Evolutionary conservation across 1,284 basidiomycete species (phyloP), one percentile per base, ranked within the genome.

Genomic region (Pyrrhoderma lamaoense): DNA sequence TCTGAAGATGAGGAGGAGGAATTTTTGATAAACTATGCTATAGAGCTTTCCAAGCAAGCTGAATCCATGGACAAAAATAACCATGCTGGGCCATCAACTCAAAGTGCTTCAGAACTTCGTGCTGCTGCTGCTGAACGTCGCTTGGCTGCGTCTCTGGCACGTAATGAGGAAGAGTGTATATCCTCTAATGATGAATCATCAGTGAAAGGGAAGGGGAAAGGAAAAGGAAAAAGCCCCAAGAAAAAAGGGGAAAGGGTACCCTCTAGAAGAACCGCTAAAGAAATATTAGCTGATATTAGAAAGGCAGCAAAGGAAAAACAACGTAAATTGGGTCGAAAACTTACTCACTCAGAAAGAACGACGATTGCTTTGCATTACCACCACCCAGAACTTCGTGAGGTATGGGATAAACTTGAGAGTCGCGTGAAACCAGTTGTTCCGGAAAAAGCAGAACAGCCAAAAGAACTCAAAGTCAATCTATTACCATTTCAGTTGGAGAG

Each of bases 401-500:
- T 92, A 18, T 99, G 96, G 96, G 89, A 89, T 31, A 84, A 96
- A 59, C 68, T 99, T 7, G 79, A 85, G 60, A 70, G 73, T 25
- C 78, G 70, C 16, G 75, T 89, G 46, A 73, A 78, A 8, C 69
- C 86, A 39, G 71, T 83, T 53, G 69, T 75, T 43, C 92, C 93
- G 1, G 69, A 79, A 54, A 77, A 80, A 59, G 89, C 83, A 45
- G 77, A 79, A 42, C 93, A 95, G 56, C 94, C 96, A 2, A 69
- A 70, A 1, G 85, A 84, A 8, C 71, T 99, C 55, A 93, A 91
- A 65, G 70, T 81, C 37, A 75, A 72, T 0, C 71, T 89, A 8
- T 67, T 89, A 25, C 85, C 86, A 54, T 89, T 89, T 70, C 95
- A 99, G 67, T 82, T 81, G 56, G 96, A 99, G 69, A 93, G 91